Percentiles rank a stretch among this genome's conserved stretches.
phyloP scores from a whole-genome alignment of 2,329 filamentous ascomycete genomes.

The Calonectria ilicicola region DNA sequence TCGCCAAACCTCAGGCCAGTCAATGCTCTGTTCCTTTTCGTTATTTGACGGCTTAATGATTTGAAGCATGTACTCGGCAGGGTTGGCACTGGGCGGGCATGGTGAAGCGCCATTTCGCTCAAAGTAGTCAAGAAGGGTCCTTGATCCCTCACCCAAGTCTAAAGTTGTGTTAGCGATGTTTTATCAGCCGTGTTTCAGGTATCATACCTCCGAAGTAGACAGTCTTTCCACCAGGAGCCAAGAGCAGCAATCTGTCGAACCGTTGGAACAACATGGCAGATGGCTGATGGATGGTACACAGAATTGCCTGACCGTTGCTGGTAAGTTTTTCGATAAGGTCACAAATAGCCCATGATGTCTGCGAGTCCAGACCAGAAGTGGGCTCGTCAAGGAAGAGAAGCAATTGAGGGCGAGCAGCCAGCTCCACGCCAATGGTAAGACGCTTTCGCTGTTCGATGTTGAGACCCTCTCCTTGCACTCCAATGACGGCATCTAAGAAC shows the following conservation, averaged over 20 bases:
- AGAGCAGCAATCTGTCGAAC: constrained; percentile 66
- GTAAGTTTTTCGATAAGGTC: constrained; percentile 76
- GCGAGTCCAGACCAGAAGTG: constrained; percentile 80
- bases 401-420: constrained; percentile 78
- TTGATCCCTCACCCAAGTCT: constrained; percentile 55
- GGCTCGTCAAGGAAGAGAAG: constrained; percentile 83
- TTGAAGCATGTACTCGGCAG: constrained; percentile 75
- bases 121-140: constrained; percentile 67
- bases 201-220: constrained; percentile 69
- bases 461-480: constrained; percentile 63
- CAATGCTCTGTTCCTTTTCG: constrained; percentile 50
- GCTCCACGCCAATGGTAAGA: constrained; percentile 81
- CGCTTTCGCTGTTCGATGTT: constrained; percentile 63
- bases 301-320: constrained; percentile 55
- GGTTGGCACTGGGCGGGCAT: constrained; percentile 68
- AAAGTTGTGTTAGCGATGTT: background rate
- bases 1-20: constrained; percentile 56
- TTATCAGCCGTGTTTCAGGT: rapidly evolving
- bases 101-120: constrained; percentile 68
- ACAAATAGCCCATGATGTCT: constrained; percentile 81
- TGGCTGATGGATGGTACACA: constrained; percentile 62
- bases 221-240: constrained; percentile 67
- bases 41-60: constrained; percentile 43
- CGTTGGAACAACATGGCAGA: constrained; percentile 57
- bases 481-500: constrained; percentile 74